phyloP scores from a whole-genome alignment of 1,284 basidiomycete genomes.

The Irpex sp. region DNA sequence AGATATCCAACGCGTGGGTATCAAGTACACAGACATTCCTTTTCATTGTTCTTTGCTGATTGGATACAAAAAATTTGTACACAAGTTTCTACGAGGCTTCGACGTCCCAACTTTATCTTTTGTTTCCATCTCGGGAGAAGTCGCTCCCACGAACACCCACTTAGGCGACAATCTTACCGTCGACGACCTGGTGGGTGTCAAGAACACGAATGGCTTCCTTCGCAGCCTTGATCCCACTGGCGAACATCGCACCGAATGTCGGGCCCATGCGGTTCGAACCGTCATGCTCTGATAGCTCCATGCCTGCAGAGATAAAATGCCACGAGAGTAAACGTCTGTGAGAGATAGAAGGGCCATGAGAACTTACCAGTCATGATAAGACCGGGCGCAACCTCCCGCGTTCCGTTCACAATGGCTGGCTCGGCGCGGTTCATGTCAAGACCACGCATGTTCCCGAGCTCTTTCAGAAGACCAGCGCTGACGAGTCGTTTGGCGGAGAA shows the following conservation, averaged over 20 bases:
- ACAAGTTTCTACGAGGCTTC: neutral
- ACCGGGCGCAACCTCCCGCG: constrained; percentile 78
- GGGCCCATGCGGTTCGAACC: constrained; percentile 76
- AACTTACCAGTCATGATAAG: constrained; percentile 68
- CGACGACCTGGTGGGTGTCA: constrained; percentile 54
- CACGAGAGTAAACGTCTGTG: neutral
- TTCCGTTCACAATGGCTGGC: constrained; percentile 73
- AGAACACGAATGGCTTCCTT: constrained; percentile 67
- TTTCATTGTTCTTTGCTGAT: neutral
- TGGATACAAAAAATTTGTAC: too few species aligned
- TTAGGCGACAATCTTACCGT: constrained; percentile 63
- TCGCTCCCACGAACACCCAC: neutral
- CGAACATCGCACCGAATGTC: constrained; percentile 83
- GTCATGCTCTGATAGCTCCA: constrained; percentile 85
- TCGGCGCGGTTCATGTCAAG: constrained; percentile 79
- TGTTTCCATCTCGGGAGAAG: neutral
- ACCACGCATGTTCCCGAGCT: constrained; percentile 80
- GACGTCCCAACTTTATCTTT: neutral
- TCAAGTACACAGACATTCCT: neutral
- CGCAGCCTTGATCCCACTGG: constrained; percentile 75
- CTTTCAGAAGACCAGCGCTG: constrained; percentile 70
- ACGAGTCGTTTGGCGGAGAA: constrained; percentile 84
- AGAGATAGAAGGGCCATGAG: neutral
- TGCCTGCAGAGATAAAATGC: constrained; percentile 42
- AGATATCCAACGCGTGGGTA: neutral